Conservation (phyloP, 208 protist species). For the Wallacemonas sp. region DNA sequence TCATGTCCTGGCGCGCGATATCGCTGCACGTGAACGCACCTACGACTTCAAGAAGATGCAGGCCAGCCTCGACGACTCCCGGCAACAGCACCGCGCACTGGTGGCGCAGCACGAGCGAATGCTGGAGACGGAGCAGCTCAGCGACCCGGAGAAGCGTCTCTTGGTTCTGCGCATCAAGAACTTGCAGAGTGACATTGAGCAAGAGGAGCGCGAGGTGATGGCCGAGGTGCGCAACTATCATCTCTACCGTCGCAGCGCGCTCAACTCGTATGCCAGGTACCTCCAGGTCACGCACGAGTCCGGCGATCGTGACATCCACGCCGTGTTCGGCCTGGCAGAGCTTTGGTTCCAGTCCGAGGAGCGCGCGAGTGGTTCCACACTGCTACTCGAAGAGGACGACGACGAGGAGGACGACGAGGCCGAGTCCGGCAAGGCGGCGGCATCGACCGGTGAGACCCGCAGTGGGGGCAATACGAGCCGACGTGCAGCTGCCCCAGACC, state of each 20-base stretch:
- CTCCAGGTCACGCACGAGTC: constrained; percentile 38
- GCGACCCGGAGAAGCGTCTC: constrained; percentile 44
- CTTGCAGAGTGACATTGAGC: constrained; percentile 44
- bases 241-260: constrained; percentile 72
- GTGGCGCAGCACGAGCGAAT: constrained; percentile 35
- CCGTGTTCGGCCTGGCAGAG: constrained; percentile 80
- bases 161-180: constrained; percentile 55
- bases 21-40: constrained; percentile 46
- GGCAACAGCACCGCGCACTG: constrained; percentile 27
- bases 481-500: background rate
- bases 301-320: constrained; percentile 50
- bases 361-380: constrained; percentile 17
- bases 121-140: constrained; percentile 22
- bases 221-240: constrained; percentile 44
- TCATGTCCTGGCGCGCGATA: constrained; percentile 55
- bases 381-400: constrained; percentile 26
- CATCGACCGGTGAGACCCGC: background rate
- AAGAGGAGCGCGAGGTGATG: constrained; percentile 58
- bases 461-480: background rate
- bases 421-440: background rate
- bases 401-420: constrained; percentile 10
- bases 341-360: constrained; percentile 72
- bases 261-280: constrained; percentile 77
- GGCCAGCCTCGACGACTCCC: constrained; percentile 44
- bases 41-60: constrained; percentile 52